These are phyloP conservation scores for Colletotrichum truncatum DNA, from an alignment of 2,329 filamentous ascomycete genomes.

Conservation along the genomic window DNA sequence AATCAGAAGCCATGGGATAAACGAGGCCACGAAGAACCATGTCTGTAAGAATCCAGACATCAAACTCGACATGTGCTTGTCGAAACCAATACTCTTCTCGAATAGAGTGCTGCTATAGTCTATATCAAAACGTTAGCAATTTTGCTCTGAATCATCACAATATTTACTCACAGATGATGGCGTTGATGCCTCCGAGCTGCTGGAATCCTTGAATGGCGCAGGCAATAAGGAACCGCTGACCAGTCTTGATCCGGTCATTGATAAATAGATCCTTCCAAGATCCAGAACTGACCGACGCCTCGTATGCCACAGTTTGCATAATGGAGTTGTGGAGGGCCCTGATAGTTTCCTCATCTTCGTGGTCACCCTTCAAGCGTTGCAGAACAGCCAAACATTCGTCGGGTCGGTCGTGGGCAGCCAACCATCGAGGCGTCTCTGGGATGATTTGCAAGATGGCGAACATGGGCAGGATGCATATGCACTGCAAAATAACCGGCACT, in stretches of 20 bases:
- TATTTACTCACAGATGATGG: conserved; percentile 49
- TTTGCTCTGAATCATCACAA: no score
- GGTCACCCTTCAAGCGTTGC: conserved; percentile 45
- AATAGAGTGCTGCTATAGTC: conserved; percentile 58
- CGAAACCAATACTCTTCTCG: conserved; percentile 52
- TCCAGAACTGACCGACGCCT: conserved; percentile 40
- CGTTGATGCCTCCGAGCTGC: conserved; percentile 59
- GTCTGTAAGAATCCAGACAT: conserved; percentile 63
- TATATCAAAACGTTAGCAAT: not conserved
- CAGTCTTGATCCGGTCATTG: conserved; percentile 43
- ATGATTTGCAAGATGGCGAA: conserved; percentile 46
- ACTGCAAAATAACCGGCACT: conserved; percentile 51
- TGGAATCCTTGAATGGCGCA: conserved; percentile 46
- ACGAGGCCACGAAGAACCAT: conserved; percentile 50
- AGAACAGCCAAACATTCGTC: conserved; percentile 48
- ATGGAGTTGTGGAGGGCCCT: conserved; percentile 40
- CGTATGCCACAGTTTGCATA: conserved; percentile 41
- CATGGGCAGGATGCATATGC: conserved; percentile 49
- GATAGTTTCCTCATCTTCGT: conserved; percentile 34
- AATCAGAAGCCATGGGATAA: conserved; percentile 57
- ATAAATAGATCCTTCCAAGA: conserved; percentile 42
- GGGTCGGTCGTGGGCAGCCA: conserved; percentile 46
- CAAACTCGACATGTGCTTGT: conserved; percentile 53
- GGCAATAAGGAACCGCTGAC: conserved; percentile 41
- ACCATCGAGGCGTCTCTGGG: conserved; percentile 54